phyloP scores from a whole-genome alignment of 495 filamentous ascomycete species.

The Lasiosphaeria ovina region DNA sequence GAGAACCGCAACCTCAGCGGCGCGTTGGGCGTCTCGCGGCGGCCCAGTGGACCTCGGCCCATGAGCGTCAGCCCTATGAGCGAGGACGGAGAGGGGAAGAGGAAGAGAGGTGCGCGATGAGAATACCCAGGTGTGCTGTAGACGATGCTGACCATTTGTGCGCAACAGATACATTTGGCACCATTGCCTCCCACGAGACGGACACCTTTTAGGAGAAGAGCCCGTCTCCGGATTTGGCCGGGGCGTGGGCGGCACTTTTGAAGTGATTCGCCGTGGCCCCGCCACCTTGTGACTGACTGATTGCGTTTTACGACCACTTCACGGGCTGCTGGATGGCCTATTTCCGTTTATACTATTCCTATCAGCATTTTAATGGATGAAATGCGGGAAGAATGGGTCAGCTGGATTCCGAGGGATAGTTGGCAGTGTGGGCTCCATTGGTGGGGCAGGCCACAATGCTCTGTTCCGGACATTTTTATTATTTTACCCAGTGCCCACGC shows the following conservation, averaged over 20 bases:
- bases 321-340: constrained; percentile 1
- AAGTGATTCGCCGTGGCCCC: no score
- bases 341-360: background rate
- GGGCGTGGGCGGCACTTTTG: no score
- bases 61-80: constrained; percentile 38
- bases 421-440: background rate
- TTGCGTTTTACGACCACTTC: no score
- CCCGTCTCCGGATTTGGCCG: background rate
- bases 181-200: constrained; percentile 48
- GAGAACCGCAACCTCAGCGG: constrained; percentile 50
- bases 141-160: constrained; percentile 1
- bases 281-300: no score
- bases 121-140: constrained; percentile 3
- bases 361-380: background rate
- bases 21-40: constrained; percentile 40
- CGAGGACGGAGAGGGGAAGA: constrained; percentile 40
- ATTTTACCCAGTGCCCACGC: no score
- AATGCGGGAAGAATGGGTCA: background rate
- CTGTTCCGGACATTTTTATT: no score
- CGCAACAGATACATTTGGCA: constrained; percentile 52
- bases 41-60: constrained; percentile 51
- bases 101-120: constrained; percentile 49
- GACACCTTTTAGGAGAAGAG: constrained; percentile 49
- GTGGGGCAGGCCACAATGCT: no score
- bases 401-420: background rate